These are phyloP conservation scores for Colletotrichum limetticola DNA, from an alignment of 2,329 filamentous ascomycete species.

Conservation along the genomic window DNA sequence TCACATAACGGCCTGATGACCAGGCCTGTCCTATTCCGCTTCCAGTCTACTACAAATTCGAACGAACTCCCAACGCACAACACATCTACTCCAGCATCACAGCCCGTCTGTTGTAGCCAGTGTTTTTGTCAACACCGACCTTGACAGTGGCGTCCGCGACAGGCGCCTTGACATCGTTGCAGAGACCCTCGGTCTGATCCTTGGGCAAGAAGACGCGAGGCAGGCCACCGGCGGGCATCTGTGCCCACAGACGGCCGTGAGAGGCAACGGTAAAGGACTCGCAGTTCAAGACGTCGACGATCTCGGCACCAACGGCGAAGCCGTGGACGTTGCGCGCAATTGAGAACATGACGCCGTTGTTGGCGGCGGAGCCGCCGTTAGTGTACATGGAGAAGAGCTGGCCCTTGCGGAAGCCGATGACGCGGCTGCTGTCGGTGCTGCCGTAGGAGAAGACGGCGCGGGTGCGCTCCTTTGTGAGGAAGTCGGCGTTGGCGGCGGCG, in stretches of 20 bases:
- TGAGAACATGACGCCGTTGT: conserved; percentile 44
- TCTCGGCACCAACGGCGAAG: conserved; percentile 45
- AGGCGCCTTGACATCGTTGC: conserved; percentile 27
- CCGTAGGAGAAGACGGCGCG: conserved; percentile 27
- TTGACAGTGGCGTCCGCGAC: conserved; percentile 23
- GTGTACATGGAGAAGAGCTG: conserved; percentile 45
- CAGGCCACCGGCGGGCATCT: conserved; percentile 31
- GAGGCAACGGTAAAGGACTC: conserved; percentile 27
- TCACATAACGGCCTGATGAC: neutral
- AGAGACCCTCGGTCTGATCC: conserved; percentile 29
- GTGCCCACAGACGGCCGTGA: conserved; percentile 30
- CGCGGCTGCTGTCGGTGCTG: conserved; percentile 23
- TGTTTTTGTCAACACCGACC: conserved; percentile 32
- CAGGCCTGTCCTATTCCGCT: neutral
- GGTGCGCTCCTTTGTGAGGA: conserved; percentile 23
- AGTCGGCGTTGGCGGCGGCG: conserved; percentile 17
- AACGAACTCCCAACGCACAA: neutral
- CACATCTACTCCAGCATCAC: neutral
- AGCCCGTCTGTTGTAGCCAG: conserved; percentile 23
- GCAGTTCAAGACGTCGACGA: conserved; percentile 58
- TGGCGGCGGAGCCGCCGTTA: conserved; percentile 50
- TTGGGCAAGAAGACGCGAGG: conserved; percentile 30
- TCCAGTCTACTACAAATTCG: neutral
- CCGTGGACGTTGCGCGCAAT: conserved; percentile 46
- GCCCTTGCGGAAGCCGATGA: conserved; percentile 33